Base-by-base conservation (phyloP, 1,284 basidiomycete genomes). In the Ganoderma leucocontextum region DNA sequence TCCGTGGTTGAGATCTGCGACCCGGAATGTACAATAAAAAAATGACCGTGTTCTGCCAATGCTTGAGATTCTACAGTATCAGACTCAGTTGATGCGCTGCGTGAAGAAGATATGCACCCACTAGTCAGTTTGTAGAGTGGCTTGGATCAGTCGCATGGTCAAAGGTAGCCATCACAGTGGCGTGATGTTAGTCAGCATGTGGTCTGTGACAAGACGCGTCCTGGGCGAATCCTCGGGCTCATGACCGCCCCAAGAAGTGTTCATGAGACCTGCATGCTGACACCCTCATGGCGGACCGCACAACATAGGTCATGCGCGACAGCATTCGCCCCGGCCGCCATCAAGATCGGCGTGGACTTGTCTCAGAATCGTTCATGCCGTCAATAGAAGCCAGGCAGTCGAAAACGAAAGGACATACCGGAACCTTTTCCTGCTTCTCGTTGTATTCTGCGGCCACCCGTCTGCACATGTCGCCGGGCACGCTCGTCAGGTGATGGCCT, bases 211-310 rank as follows among this genome's bases (percentile, higher is more conserved):
- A 9, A 13, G 29, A 55, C 52, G 52, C 52, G 52, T 55, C 52
- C 6, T 12, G 29, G 52, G 52, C 52, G 52, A 55, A 55, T 55
- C 52, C 52, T 55, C 52, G 52, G 52, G 52, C 33, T 10, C 52
- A 55, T 25, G 47, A 25, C n/a, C 47, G 19, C 47, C n/a, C 17
- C 15, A 5, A 35, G 29, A 55, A 17, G 17, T 15, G 9, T 19
- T 44, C 42, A 17, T 44, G 25, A 52, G 47, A 55, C 52, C 9
- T 17, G 15, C 15, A 55, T 55, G 29, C 52, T 13, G 22, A 49
- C 10, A 13, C 47, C 2, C 15, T 19, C 25, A 55, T 15, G 29
- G 35, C 57, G 35, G 55, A 29, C 33, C 35, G 55, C 35, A 38
- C 9, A 19, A 12, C 17, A 38, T 4, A 38, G 55, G 55, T 58